Conservation (phyloP, 2,329 filamentous ascomycete genomes). For the Aspergillus fischeri region DNA sequence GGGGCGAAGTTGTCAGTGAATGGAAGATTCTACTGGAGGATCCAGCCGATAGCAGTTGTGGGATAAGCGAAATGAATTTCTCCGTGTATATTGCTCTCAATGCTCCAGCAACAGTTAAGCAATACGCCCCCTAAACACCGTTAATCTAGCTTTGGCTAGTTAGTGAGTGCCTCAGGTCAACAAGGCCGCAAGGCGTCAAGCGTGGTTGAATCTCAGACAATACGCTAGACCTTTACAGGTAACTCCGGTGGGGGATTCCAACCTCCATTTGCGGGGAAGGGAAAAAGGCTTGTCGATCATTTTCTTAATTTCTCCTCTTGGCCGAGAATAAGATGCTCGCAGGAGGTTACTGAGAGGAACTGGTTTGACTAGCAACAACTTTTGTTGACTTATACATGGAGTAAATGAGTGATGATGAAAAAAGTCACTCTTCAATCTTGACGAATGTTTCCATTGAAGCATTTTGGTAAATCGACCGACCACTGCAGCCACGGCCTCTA, state of each 20-base stretch:
- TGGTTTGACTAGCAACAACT: background rate
- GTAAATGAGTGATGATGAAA: background rate
- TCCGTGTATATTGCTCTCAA: background rate
- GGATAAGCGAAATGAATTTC: background rate
- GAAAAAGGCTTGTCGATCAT: slow-evolving; percentile 8
- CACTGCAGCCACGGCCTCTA: slow-evolving; percentile 3
- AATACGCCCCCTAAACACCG: background rate
- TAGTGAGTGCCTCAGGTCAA: background rate
- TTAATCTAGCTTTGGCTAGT: background rate
- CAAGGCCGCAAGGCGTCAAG: background rate
- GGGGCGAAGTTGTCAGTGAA: background rate
- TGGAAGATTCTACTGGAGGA: background rate
- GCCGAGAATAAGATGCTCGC: background rate
- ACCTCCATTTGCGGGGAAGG: slow-evolving; percentile 9
- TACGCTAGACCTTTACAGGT: slow-evolving; percentile 13
- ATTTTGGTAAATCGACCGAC: background rate
- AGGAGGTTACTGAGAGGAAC: background rate
- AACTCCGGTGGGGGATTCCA: slow-evolving; percentile 27
- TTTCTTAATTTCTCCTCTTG: background rate
- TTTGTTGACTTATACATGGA: background rate
- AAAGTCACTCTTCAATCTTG: no score
- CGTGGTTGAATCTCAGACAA: background rate
- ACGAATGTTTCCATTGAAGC: background rate
- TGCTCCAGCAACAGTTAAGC: background rate
- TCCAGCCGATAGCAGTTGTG: background rate